Percentiles rank a stretch among this genome's conserved stretches.
Evolutionary conservation across 441 rosid genomes (phyloP).

Genomic region (Adansonia gregorii): DNA sequence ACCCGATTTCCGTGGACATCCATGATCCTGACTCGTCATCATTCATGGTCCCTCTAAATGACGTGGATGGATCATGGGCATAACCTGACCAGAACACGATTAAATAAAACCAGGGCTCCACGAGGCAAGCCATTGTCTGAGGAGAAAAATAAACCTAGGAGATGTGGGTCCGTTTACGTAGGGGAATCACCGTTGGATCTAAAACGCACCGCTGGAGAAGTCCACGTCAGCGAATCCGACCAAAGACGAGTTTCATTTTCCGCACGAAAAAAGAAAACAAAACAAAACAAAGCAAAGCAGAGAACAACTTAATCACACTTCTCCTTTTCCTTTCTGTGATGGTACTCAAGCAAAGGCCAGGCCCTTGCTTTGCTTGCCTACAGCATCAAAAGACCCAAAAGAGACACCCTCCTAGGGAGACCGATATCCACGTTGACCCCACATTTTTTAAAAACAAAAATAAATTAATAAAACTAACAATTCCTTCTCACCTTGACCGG

Average conservation of each 20-base stretch:
- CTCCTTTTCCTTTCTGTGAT: background rate
- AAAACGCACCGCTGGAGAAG: constrained; percentile 10
- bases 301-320: background rate
- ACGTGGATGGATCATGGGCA: constrained; percentile 20
- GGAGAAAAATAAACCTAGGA: constrained; percentile 35
- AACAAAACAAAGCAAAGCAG: constrained; percentile 14
- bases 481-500: constrained; percentile 76
- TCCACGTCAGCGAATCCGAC: constrained; percentile 38
- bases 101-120: background rate
- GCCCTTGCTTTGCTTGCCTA: background rate
- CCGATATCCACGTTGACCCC: constrained; percentile 32
- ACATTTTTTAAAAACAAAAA: background rate
- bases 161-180: constrained; percentile 24
- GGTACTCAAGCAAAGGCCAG: too few species aligned
- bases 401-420: constrained; percentile 8
- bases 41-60: background rate
- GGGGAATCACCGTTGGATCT: constrained; percentile 21
- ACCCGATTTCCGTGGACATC: too few species aligned
- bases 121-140: constrained; percentile 5
- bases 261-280: constrained; percentile 33
- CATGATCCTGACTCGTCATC: constrained; percentile 22
- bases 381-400: constrained; percentile 36
- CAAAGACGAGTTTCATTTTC: constrained; percentile 33
- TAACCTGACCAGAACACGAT: background rate
- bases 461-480: background rate